These are phyloP conservation scores for Umbelopsis vinacea DNA, from an alignment of 192 early-diverging fungal genomes.

Conservation along the genomic window DNA sequence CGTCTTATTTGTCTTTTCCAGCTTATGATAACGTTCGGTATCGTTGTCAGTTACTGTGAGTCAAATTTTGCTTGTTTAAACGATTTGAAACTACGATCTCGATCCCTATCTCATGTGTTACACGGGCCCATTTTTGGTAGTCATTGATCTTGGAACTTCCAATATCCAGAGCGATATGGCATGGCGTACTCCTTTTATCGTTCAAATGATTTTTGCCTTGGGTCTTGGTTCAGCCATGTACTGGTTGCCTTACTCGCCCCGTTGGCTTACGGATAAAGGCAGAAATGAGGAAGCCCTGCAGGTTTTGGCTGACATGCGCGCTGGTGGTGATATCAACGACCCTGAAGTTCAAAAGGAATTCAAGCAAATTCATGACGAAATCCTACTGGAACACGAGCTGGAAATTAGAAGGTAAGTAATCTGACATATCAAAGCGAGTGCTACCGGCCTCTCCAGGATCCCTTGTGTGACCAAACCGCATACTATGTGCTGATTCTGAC, in stretches of 20 bases:
- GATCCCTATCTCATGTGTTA: neutral
- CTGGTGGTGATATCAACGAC: constrained; percentile 40
- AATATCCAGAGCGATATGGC: constrained; percentile 49
- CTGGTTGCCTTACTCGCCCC: constrained; percentile 77
- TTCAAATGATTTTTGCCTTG: constrained; percentile 71
- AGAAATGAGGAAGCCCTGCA: constrained; percentile 63
- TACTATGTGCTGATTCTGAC: neutral
- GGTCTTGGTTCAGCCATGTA: constrained; percentile 6
- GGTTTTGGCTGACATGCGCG: constrained; percentile 69
- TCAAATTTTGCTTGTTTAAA: neutral
- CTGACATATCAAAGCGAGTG: neutral
- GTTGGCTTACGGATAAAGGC: constrained; percentile 73
- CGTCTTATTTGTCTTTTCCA: constrained; percentile 85
- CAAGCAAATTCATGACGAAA: constrained; percentile 68
- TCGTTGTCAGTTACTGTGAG: constrained; percentile 64
- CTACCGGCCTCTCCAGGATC: constrained; percentile 6
- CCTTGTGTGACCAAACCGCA: neutral
- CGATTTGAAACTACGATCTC: neutral
- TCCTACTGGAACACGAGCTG: constrained; percentile 62
- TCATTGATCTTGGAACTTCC: constrained; percentile 45
- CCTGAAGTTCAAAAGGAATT: constrained; percentile 61
- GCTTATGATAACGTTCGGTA: constrained; percentile 87
- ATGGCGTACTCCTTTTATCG: constrained; percentile 82
- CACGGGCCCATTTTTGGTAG: neutral
- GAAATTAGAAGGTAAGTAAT: constrained; percentile 46